Base-by-base conservation (phyloP, 2,329 filamentous ascomycete genomes). In the Venturiaceae sp. region DNA sequence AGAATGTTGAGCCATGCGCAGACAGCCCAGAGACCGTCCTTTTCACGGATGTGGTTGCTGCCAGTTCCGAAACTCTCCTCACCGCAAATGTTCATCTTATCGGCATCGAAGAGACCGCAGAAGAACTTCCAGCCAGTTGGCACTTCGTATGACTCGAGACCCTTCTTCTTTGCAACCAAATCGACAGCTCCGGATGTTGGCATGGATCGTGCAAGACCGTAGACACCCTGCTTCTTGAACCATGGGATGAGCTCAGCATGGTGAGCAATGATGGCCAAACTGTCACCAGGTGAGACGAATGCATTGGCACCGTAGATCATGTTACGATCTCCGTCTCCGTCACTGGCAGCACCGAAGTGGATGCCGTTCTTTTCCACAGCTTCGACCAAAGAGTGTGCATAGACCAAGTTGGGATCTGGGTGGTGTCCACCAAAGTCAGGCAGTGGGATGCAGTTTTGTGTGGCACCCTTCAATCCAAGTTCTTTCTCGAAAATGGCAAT, bases 41-140 rank as follows among this genome's bases (percentile, higher is more conserved):
- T 99, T 80, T 99, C 94, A 66, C 94, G 90, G 70, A 99, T 96
- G 76, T 99, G 94, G 80, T 99, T 96, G 75, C 89, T 95, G 39
- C 94, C 94, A 11, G 94, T 99, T 65, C 94, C 94, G 73, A 99
- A 99, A 64, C 88, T 94, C 81, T 99, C 94, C 77, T 99, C 94
- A 60, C 94, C 94, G 71, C 94, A 99, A 72, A 99, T 99, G 69
- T 94, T 96, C 70, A 96, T 87, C 81, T 95, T 96, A 76, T 95
- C 80, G 64, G 90, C 87, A 69, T 96, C 92, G 68, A 96, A 96
- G 60, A 96, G 82, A 67, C 91, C 90, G 71, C 92, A 96, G 85
- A 96, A 96, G 82, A 96, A 96, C 76, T 96, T 96, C 94, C 94
- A 99, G 68, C 94, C 94, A 0, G 94, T 99, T 37, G 94, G 94